These are phyloP conservation scores for Gossypium anomalum DNA, from an alignment of 345 rosid species.

Conservation along the genomic window DNA sequence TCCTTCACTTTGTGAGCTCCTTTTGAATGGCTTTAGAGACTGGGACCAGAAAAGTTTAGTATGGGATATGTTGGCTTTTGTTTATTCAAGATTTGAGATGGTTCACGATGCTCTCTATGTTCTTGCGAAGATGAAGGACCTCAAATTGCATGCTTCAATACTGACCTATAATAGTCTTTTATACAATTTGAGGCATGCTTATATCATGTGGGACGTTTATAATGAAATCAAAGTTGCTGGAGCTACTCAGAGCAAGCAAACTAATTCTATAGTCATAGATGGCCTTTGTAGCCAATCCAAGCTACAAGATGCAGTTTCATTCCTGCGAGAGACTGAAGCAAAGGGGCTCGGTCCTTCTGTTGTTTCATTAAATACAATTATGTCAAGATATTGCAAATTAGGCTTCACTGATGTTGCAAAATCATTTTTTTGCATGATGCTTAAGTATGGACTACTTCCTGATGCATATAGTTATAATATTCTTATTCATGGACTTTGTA, in stretches of 20 bases:
- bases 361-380: constrained; percentile 66
- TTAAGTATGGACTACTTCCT: constrained; percentile 67
- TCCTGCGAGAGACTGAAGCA: constrained; percentile 42
- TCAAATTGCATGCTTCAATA: constrained; percentile 45
- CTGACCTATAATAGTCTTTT: constrained; percentile 60
- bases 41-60: constrained; percentile 52
- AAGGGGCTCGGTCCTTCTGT: constrained; percentile 47
- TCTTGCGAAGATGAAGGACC: constrained; percentile 62
- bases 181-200: constrained; percentile 59
- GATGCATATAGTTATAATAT: constrained; percentile 69
- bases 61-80: constrained; percentile 72
- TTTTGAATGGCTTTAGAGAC: constrained; percentile 37
- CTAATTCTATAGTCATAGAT: constrained; percentile 61
- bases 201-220: constrained; percentile 60
- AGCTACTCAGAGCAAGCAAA: constrained; percentile 34
- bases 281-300: constrained; percentile 63
- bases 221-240: constrained; percentile 37
- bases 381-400: constrained; percentile 61
- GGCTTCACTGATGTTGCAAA: constrained; percentile 65
- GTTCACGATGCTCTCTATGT: constrained; percentile 66
- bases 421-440: constrained; percentile 62
- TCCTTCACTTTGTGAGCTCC: constrained; percentile 49
- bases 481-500: constrained; percentile 66
- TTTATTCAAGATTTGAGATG: constrained; percentile 62
- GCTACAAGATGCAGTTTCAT: constrained; percentile 52